A percentile compares a stretch with the other conserved stretches of the same genome.
These are phyloP conservation scores for Metarhizium album DNA, from an alignment of 2,329 filamentous ascomycete genomes.

Conservation along the genomic window DNA sequence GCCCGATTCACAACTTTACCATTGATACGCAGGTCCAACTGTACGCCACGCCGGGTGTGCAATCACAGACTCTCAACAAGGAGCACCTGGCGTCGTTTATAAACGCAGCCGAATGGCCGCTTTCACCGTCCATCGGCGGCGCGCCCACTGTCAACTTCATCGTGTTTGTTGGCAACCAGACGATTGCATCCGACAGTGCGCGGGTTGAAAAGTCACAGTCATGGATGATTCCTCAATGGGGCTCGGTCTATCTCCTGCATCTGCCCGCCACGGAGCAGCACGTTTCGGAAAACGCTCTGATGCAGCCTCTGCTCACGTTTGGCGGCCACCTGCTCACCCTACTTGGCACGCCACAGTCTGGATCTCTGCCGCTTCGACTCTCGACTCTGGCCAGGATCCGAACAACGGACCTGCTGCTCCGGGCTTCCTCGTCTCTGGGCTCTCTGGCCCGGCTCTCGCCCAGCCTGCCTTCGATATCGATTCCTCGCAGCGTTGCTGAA, in stretches of 20 bases:
- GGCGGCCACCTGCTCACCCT: conserved; percentile 82
- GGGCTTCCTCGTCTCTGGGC: conserved; percentile 87
- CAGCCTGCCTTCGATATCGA: conserved; percentile 81
- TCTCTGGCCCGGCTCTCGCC: conserved; percentile 77
- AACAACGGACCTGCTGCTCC: conserved; percentile 73
- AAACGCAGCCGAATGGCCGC: conserved; percentile 94
- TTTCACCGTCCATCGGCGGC: conserved; percentile 85
- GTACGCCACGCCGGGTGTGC: conserved; percentile 64
- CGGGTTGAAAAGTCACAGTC: conserved; percentile 43
- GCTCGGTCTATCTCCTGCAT: conserved; percentile 53
- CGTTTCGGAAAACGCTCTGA: conserved; percentile 56
- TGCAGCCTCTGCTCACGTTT: conserved; percentile 78
- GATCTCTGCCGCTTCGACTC: conserved; percentile 75
- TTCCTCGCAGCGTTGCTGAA: conserved; percentile 75
- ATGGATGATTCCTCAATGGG: conserved; percentile 97
- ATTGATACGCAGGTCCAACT: conserved; percentile 94
- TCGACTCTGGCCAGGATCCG: conserved; percentile 79
- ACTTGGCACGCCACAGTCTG: conserved; percentile 71
- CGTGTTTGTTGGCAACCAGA: conserved; percentile 74
- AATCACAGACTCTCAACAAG: conserved; percentile 58
- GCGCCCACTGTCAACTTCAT: conserved; percentile 96
- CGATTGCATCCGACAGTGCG: conserved; percentile 41
- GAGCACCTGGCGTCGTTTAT: conserved; percentile 90
- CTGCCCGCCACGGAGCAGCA: conserved; percentile 31
- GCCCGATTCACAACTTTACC: conserved; percentile 85